A percentile compares a stretch with the other conserved stretches of the same genome.
These are phyloP conservation scores for Otatea glauca DNA, from an alignment of 176 grass and related monocot genomes.

Conservation along the genomic window DNA sequence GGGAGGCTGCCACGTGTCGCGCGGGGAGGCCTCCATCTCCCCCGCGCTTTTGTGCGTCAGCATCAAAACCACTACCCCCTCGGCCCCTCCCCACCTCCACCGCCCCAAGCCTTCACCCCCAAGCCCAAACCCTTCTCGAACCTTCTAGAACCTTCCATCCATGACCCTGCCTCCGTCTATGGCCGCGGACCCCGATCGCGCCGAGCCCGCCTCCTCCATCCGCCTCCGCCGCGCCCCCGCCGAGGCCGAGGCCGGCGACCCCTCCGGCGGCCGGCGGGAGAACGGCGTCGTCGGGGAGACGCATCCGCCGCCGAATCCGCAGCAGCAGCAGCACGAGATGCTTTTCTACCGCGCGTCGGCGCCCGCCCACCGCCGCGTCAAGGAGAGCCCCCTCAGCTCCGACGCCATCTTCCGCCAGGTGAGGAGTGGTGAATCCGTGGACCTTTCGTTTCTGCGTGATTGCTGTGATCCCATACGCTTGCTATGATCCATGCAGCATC, in stretches of 20 bases:
- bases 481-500: not conserved
- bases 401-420: constrained; percentile 95
- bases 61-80: too few relatives aligned
- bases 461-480: not conserved
- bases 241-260: constrained; percentile 19
- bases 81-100: too few relatives aligned
- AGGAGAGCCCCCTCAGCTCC: constrained; percentile 92
- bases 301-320: not conserved
- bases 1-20: constrained; percentile 36
- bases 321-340: constrained; percentile 35
- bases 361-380: constrained; percentile 75
- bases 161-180: constrained; percentile 44
- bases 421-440: not conserved
- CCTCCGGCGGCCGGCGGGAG: constrained; percentile 4
- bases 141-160: constrained; percentile 27
- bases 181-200: constrained; percentile 28
- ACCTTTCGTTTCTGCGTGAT: not conserved
- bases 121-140: not conserved
- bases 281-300: not conserved
- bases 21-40: too few relatives aligned
- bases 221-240: constrained; percentile 40
- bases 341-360: constrained; percentile 66
- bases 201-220: constrained; percentile 1
- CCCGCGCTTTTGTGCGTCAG: constrained; percentile 35
- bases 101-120: not conserved